Evolutionary conservation across 352 stramenopile genomes (phyloP).

Genomic region (Peronosclerospora sorghi): DNA sequence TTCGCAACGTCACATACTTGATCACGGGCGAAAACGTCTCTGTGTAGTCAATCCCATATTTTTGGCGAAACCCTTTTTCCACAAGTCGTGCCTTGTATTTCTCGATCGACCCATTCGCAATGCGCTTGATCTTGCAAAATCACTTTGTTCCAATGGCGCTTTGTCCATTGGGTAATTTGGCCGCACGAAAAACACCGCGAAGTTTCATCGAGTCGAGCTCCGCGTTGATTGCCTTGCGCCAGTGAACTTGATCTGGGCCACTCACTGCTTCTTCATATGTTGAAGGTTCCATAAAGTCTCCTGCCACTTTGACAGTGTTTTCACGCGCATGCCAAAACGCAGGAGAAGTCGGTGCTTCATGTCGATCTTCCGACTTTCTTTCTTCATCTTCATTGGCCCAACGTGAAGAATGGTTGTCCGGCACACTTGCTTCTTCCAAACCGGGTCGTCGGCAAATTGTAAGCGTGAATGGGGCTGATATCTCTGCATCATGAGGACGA

Average conservation of each 20-base stretch:
- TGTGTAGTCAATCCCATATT: conserved; percentile 20
- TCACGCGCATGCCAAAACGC: too few relatives aligned
- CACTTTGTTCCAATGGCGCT: conserved; percentile 13
- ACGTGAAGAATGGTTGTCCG: too few relatives aligned
- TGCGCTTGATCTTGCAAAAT: conserved; percentile 28
- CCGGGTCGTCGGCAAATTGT: too few relatives aligned
- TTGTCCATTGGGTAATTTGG: conserved; percentile 2
- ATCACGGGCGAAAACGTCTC: background rate
- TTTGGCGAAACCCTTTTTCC: conserved; percentile 11
- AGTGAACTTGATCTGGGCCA: conserved; percentile 8
- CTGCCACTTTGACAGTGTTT: too few relatives aligned
- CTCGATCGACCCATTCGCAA: conserved; percentile 24
- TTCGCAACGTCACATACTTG: background rate
- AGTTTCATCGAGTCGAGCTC: conserved; percentile 3
- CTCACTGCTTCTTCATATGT: conserved; percentile 5
- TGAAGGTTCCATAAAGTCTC: background rate
- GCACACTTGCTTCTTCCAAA: too few relatives aligned
- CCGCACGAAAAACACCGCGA: conserved; percentile 2
- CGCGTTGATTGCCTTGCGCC: conserved; percentile 6
- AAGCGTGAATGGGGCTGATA: too few relatives aligned
- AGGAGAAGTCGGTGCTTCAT: too few relatives aligned
- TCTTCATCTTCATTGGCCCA: too few relatives aligned
- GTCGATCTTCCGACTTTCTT: too few relatives aligned
- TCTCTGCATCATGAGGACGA: too few relatives aligned
- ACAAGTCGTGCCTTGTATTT: conserved; percentile 10